Evolutionary conservation across 2,329 filamentous ascomycete genomes (phyloP).

Genomic region (Penicillium paneum): DNA sequence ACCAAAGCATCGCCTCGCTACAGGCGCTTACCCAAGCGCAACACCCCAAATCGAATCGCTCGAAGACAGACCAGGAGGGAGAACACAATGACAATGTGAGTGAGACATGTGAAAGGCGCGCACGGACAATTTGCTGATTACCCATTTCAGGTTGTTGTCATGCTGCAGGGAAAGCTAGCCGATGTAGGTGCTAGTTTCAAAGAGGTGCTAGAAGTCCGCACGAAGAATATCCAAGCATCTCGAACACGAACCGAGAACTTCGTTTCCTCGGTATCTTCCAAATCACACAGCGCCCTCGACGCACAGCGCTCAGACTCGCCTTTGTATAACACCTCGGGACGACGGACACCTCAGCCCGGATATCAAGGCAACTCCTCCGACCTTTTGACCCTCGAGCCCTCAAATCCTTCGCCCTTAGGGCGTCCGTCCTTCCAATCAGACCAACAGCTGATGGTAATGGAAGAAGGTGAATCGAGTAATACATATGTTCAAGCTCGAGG

Average conservation of each 20-base stretch:
- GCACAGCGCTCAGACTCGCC: constrained; percentile 76
- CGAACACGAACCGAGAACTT: constrained; percentile 93
- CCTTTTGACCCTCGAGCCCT: constrained; percentile 77
- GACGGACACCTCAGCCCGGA: constrained; percentile 59
- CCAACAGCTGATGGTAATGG: constrained; percentile 87
- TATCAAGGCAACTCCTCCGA: constrained; percentile 56
- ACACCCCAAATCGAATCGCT: constrained; percentile 58
- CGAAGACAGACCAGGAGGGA: constrained; percentile 68
- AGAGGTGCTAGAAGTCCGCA: constrained; percentile 90
- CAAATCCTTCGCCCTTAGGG: constrained; percentile 47
- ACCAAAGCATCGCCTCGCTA: constrained; percentile 82
- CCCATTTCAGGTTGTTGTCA: constrained; percentile 62
- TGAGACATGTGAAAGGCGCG: constrained; percentile 15
- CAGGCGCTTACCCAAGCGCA: constrained; percentile 73
- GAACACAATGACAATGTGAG: constrained; percentile 92
- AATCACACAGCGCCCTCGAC: constrained; percentile 62
- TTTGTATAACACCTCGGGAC: constrained; percentile 76
- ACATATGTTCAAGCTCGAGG: constrained; percentile 89
- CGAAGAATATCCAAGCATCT: constrained; percentile 96
- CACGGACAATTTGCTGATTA: constrained; percentile 17
- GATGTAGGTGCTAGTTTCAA: constrained; percentile 96
- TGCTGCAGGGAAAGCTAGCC: constrained; percentile 86
- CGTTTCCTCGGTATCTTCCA: constrained; percentile 80
- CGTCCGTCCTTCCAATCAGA: constrained; percentile 62
- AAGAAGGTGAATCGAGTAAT: constrained; percentile 82